Conservation (phyloP, 768 basidiomycete genomes). For the Nidularia sp. region DNA sequence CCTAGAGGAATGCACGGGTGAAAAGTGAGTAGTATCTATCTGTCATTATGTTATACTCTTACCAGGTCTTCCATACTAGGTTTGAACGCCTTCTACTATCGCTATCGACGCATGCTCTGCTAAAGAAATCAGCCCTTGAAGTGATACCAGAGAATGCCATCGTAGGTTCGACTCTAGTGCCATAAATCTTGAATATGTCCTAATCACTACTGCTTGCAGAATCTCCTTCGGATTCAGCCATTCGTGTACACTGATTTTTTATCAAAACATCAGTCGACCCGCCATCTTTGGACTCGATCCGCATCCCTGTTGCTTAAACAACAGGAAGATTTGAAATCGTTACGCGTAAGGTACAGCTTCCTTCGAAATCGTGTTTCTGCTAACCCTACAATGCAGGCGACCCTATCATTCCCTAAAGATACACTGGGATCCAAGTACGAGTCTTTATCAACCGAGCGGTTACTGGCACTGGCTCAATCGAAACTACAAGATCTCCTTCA, state of each 20-base stretch:
- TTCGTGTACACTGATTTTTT: slow-evolving; percentile 27
- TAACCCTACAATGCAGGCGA: neutral
- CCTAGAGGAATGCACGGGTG: slow-evolving; percentile 50
- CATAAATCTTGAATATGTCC: neutral
- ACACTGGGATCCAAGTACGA: slow-evolving; percentile 14
- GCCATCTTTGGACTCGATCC: slow-evolving; percentile 30
- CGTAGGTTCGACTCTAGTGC: slow-evolving; percentile 10
- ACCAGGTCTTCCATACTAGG: slow-evolving; percentile 19
- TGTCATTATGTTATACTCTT: neutral
- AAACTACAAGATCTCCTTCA: slow-evolving; percentile 20
- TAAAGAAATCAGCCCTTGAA: slow-evolving; percentile 14
- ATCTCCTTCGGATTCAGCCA: slow-evolving; percentile 25
- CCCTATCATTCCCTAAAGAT: neutral
- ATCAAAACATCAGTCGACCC: slow-evolving; percentile 20
- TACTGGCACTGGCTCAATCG: slow-evolving; percentile 24
- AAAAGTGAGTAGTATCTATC: slow-evolving; percentile 26
- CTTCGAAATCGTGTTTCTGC: neutral
- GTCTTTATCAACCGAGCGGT: slow-evolving; percentile 18
- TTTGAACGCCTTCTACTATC: slow-evolving; percentile 49
- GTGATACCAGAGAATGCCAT: slow-evolving; percentile 10
- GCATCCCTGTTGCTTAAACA: slow-evolving; percentile 27
- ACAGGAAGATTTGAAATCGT: slow-evolving; percentile 22
- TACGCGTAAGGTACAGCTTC: slow-evolving; percentile 17
- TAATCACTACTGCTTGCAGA: slow-evolving; percentile 9
- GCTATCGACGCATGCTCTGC: slow-evolving; percentile 46